These are phyloP conservation scores for Niebla homalea DNA, from an alignment of 495 filamentous ascomycete genomes.

Conservation along the genomic window DNA sequence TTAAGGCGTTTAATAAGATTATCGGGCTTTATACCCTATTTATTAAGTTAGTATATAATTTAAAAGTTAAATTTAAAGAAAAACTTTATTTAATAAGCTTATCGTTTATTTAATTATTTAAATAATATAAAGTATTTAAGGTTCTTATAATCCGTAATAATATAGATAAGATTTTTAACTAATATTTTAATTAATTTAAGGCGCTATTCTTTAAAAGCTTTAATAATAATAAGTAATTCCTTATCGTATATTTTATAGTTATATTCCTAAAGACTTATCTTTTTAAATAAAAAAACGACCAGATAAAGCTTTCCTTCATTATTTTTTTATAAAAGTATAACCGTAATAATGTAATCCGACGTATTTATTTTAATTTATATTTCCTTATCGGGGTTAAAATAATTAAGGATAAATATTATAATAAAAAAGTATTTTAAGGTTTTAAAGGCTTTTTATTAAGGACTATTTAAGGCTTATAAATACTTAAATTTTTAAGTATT, in stretches of 20 bases:
- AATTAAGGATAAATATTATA: too few relatives aligned
- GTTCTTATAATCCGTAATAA: too few relatives aligned
- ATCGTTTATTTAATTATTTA: too few relatives aligned
- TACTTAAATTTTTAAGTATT: neutral
- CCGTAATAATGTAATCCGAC: conserved; percentile 1
- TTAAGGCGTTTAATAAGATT: neutral
- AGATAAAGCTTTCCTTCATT: conserved; percentile 4
- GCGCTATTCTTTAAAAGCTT: too few relatives aligned
- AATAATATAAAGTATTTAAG: too few relatives aligned
- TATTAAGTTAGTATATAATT: conserved; percentile 15
- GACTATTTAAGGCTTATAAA: conserved; percentile 5
- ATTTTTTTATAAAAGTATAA: conserved; percentile 6
- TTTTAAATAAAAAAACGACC: conserved; percentile 11
- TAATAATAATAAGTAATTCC: too few relatives aligned
- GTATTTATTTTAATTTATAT: conserved; percentile 10
- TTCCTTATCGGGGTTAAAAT: too few relatives aligned
- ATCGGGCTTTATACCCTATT: conserved; percentile 6
- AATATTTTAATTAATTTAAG: too few relatives aligned
- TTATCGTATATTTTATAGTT: conserved; percentile 22
- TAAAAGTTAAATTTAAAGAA: conserved; percentile 25
- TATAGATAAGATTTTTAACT: too few relatives aligned
- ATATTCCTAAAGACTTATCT: conserved; percentile 4
- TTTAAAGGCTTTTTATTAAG: conserved; percentile 9
- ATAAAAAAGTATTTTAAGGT: too few relatives aligned
- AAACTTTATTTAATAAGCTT: too few relatives aligned